Evolutionary conservation across 805 yeast species (phyloP), one percentile per base, ranked within the genome.

Genomic region (Hanseniaspora guilliermondii): DNA sequence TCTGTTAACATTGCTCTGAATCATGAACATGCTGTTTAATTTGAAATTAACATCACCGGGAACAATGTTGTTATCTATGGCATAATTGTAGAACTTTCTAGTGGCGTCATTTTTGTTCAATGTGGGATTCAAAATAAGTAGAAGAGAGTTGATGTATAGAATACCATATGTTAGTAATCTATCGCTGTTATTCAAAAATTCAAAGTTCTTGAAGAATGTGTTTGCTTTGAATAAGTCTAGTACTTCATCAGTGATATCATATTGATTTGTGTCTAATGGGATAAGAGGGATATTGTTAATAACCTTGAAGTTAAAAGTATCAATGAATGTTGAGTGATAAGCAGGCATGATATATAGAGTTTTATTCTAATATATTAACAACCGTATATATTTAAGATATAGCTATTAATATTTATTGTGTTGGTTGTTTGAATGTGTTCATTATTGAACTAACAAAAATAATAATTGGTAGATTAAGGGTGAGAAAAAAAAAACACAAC

Each of bases 1-100:
- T 61, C 82, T 81, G 62, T 82, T 85, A 36, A 74, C 71, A 21
- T 96, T 78, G 62, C 81, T 85, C 35, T 74, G 71, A 47, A 78
- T 60, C 70, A 68, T 81, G 79, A 65, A 93, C 65, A 60, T 68
- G 0, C 87, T 77, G 68, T 89, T 91, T 68, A 93, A 74, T 19
- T 97, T 97, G 73, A 93, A 93, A 14, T 91, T 88, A 8, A 91
- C 80, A 58, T 93, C 96, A 24, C 99, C 99, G 1, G 99, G 99
- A 58, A 93, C 76, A 65, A 81, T 80, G 39, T 53, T 53, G 21
- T 52, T 47, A 61, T 91, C 97, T 56, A 93, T 75, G 1, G 97
- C 83, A 59, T 88, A 75, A 64, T 89, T 89, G 59, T 86, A 88
- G 59, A 93, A 76, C n/a, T 73, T 68, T 58, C 82, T 76, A 25